Evolutionary conservation across 2,329 filamentous ascomycete genomes (phyloP), one percentile per base, ranked within the genome.

Genomic region (Fusarium continuum): DNA sequence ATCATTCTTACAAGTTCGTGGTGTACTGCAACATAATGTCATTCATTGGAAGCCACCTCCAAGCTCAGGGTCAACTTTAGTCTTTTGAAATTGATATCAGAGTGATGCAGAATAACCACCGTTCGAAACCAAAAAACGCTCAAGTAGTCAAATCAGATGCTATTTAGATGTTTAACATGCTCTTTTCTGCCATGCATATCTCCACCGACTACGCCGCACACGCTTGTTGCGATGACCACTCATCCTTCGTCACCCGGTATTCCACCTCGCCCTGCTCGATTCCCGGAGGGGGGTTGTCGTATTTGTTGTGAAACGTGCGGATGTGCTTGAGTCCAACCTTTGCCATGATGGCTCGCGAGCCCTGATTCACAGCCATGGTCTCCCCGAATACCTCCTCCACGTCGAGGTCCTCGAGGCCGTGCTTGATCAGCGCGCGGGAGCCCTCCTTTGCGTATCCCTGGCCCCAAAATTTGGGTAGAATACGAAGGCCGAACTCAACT

Each of bases 391-490:
- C 52, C 31, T 69, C 63, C 8, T 57, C 46, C 17, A 73, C 41
- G 9, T 56, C 58, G 4, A 75, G 58, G 20, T 74, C 68, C 36
- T 70, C 53, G 14, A 74, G 70, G 4, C 69, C 73, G 38, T 75
- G 65, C 40, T 64, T 71, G 17, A 74, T 38, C 32, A 75, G 43
- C 34, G 67, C 72, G 4, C 60, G 54, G 2, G 71, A 69, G 5
- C 72, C 73, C 46, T 75, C 72, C 55, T 74, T 75, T 19, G 72
- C 72, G 17, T 69, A 68, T 1, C 73, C 73, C 26, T 68, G 67
- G 2, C 70, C 58, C 73, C 72, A 75, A 38, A 69, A 73, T 43
- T 65, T 67, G 4, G 70, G 70, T 16, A 70, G 55, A 14, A 74
- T 58, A 4, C 73, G 60, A 32, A 73, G 67, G 5, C 70, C 73